A percentile compares a stretch with the other conserved stretches of the same genome.
Evolutionary conservation across 352 stramenopile species (phyloP).

Genomic region (Thalassiosira exigua): DNA sequence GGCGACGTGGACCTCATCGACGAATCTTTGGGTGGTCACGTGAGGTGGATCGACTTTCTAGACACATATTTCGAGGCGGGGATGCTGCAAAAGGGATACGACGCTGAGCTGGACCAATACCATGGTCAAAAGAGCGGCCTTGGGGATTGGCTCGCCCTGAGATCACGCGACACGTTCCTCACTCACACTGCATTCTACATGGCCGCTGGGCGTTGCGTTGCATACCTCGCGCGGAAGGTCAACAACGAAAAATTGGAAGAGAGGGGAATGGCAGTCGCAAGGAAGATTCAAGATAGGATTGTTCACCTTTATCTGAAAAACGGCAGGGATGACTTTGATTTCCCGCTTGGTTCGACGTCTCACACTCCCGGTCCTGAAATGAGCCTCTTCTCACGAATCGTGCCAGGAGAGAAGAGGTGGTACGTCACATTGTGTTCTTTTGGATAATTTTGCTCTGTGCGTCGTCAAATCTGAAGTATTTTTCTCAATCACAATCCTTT

Average conservation of each 20-base stretch:
- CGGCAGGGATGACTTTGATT: constrained; percentile 49
- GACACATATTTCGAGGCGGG: constrained; percentile 29
- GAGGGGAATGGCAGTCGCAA: constrained; percentile 23
- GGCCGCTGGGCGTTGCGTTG: constrained; percentile 43
- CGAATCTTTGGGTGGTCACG: constrained; percentile 30
- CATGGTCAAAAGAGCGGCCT: constrained; percentile 28
- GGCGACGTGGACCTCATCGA: constrained; percentile 36
- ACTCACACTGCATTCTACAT: constrained; percentile 58
- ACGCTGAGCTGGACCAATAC: constrained; percentile 30
- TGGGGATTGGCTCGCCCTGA: constrained; percentile 54
- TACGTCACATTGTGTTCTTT: too few relatives aligned
- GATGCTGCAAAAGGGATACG: constrained; percentile 44
- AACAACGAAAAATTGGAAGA: constrained; percentile 12
- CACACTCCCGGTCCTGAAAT: constrained; percentile 54
- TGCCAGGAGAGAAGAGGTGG: constrained; percentile 52
- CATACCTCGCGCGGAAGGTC: constrained; percentile 43
- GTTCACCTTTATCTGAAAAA: constrained; percentile 44
- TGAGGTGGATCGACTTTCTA: constrained; percentile 37
- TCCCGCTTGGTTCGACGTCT: constrained; percentile 11
- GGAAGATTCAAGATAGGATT: constrained; percentile 34
- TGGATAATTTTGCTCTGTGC: too few relatives aligned
- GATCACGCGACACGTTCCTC: constrained; percentile 38
- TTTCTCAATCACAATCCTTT: too few relatives aligned
- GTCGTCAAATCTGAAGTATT: too few relatives aligned
- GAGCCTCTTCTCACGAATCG: constrained; percentile 44